These are phyloP conservation scores for Blepharisma stoltei DNA, from an alignment of 73 alveolate species.

Conservation along the genomic window DNA sequence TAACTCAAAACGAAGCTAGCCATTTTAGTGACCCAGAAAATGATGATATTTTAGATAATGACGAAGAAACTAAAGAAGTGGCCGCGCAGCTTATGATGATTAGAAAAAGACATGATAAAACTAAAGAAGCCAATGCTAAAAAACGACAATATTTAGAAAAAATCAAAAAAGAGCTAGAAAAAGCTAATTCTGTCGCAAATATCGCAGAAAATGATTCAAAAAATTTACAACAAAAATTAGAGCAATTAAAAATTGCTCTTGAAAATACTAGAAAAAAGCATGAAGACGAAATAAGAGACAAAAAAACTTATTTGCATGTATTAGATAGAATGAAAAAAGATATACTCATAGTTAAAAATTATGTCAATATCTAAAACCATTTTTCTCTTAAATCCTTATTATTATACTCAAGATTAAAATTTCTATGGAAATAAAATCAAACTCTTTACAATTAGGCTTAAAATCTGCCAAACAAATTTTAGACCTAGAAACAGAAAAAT, in stretches of 20 bases:
- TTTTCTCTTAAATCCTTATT: too few species aligned
- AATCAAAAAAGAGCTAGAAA: conserved; percentile 6
- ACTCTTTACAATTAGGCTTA: conserved; percentile 47
- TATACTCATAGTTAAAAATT: too few species aligned
- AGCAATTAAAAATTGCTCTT: conserved; percentile 41
- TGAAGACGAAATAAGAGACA: conserved; percentile 59
- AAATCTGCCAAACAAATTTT: conserved; percentile 41
- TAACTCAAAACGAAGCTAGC: too few species aligned
- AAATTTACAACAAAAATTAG: conserved; percentile 11
- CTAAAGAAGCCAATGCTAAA: background rate
- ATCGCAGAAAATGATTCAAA: background rate
- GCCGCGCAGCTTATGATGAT: background rate
- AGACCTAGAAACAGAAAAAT: conserved; percentile 56
- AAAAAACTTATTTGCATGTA: conserved; percentile 62
- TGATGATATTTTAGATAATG: background rate
- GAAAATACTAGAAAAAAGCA: conserved; percentile 51
- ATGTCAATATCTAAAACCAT: too few species aligned
- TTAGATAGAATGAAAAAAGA: conserved; percentile 77
- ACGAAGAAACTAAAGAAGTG: conserved; percentile 31
- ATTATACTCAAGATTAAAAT: too few species aligned
- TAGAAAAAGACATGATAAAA: conserved; percentile 16
- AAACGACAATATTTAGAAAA: background rate
- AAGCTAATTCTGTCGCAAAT: background rate
- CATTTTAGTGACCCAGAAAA: too few species aligned
- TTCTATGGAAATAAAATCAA: conserved; percentile 59